These are phyloP conservation scores for Nitzschia putrida DNA, from an alignment of 108 stramenopile genomes.

Conservation along the genomic window DNA sequence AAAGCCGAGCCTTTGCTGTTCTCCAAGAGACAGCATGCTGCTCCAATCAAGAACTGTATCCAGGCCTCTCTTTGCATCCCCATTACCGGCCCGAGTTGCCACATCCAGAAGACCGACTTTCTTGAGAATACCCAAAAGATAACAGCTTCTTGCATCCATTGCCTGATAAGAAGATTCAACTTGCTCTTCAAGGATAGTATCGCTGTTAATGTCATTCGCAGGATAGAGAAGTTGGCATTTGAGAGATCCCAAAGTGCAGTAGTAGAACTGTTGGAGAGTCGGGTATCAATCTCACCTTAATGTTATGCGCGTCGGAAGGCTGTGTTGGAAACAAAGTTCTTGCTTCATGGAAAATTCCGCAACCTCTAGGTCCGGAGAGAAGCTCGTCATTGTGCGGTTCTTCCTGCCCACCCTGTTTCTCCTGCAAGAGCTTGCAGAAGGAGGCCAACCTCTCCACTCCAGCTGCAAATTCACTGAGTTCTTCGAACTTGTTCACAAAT, in stretches of 20 bases:
- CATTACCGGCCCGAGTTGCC: slow-evolving; percentile 75
- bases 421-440: slow-evolving; percentile 76
- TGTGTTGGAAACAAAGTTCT: too few relatives aligned
- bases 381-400: too few relatives aligned
- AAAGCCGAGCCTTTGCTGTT: slow-evolving; percentile 95
- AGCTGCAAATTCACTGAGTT: slow-evolving; percentile 83
- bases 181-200: too few relatives aligned
- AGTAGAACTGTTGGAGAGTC: slow-evolving; percentile 67
- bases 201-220: too few relatives aligned
- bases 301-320: too few relatives aligned
- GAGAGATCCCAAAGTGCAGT: slow-evolving; percentile 83
- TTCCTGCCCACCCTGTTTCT: background rate
- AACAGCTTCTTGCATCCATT: background rate
- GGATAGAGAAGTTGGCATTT: slow-evolving; percentile 93
- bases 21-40: slow-evolving; percentile 91
- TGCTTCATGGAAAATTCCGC: too few relatives aligned
- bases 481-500: slow-evolving; percentile 95
- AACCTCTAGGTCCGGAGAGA: too few relatives aligned
- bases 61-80: slow-evolving; percentile 72
- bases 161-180: too few relatives aligned
- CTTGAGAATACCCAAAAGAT: slow-evolving; percentile 69
- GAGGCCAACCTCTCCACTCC: slow-evolving; percentile 85
- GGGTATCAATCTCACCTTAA: too few relatives aligned
- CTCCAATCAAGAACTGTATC: slow-evolving; percentile 84
- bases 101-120: slow-evolving; percentile 71